Conservation (phyloP, 805 yeast genomes). For the Spathaspora gorwiae region DNA sequence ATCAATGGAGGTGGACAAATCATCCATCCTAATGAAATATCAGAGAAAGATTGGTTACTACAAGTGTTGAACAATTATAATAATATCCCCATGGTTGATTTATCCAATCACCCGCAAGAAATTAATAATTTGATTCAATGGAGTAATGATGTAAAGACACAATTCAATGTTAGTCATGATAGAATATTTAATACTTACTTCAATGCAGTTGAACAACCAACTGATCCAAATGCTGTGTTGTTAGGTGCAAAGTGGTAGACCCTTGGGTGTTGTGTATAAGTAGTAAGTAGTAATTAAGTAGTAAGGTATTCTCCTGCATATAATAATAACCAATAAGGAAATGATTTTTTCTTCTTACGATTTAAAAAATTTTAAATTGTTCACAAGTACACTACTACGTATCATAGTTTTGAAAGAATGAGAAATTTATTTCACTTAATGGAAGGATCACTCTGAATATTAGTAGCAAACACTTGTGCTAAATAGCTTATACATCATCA, state of each 20-base stretch:
- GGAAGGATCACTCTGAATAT: no score
- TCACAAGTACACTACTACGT: not conserved
- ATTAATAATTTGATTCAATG: conserved; percentile 24
- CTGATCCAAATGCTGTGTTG: conserved; percentile 42
- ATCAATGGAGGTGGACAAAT: conserved; percentile 96
- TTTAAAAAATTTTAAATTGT: not conserved
- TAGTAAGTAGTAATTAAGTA: no score
- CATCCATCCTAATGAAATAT: conserved; percentile 37
- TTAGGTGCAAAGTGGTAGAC: conserved; percentile 57
- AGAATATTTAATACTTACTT: conserved; percentile 46
- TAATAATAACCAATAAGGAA: not conserved
- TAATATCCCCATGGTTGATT: conserved; percentile 21
- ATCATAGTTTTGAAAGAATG: no score
- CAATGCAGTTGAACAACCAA: conserved; percentile 48
- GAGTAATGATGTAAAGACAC: conserved; percentile 26
- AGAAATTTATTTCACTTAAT: no score
- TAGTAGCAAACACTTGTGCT: no score
- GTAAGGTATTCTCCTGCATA: no score
- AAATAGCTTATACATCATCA: no score
- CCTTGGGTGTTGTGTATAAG: no score
- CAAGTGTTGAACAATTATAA: conserved; percentile 32
- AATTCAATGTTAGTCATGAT: conserved; percentile 23
- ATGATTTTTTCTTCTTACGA: not conserved
- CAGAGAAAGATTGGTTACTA: conserved; percentile 43
- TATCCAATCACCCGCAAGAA: not conserved